Base-by-base conservation (phyloP, 805 yeast species). In the Teunomyces aglyptinius region DNA sequence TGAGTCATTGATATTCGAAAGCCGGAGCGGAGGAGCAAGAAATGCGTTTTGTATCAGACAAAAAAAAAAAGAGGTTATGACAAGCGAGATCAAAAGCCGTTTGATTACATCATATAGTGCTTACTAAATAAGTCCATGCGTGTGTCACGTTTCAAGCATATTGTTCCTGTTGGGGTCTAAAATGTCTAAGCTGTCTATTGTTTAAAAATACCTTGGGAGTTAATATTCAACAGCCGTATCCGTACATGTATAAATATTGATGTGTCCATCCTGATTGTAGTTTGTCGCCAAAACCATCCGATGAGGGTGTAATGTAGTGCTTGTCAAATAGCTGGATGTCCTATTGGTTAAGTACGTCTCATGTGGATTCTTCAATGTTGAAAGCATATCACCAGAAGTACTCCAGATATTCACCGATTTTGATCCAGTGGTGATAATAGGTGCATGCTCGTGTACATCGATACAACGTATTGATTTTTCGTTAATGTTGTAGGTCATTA, bases 391-490 rank as follows among this genome's bases (percentile, higher is more conserved):
- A 2, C 98, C 98, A 0, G 86, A 71, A 0, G 96, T 89, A 3
- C 96, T 82, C 87, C 94, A 91, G 4, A 94, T 67, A 38, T 88
- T 85, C 12, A 90, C 82, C 29, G 79, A 75, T 50, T 85, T 85
- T 1, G 91, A 83, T 0, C 96, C 97, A 3, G 96, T 86, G 2
- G 91, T 92, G 47, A 94, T 80, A 2, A 94, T 76, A 1, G 99
- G 98, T 0, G 98, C 99, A 67, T 94, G 99, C 58, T 94, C 99
- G 67, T 94, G 99, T 4, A 89, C 81, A 58, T 87, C 86, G 46
- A 89, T 75, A 16, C 89, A 77, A 6, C 94, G 79, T 77, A 70
- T 57, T 12, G 68, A 63, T 80, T 76, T 64, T 49, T 64, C 77
- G 49, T 71, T 51, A 66, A 56, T 86, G 18, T 69, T 71, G 68